Base-by-base conservation (phyloP, 108 stramenopile genomes). In the Cylindrotheca fusiformis region DNA sequence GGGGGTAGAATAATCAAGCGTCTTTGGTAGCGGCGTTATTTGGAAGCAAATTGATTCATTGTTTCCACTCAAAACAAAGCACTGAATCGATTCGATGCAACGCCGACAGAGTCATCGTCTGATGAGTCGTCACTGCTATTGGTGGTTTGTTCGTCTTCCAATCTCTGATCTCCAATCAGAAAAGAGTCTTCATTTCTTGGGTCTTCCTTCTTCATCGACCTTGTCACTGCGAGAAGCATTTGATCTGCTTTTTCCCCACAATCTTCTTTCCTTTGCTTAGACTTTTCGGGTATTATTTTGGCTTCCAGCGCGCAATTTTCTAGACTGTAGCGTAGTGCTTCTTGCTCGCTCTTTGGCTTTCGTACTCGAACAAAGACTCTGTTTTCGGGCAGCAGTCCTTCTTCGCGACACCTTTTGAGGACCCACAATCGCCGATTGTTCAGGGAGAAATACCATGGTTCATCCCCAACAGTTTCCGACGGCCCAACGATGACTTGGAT, bases 381-480 rank as follows among this genome's bases (percentile, higher is more conserved):
- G 58, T 77, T 74, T 23, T 77, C 73, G 49, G 70, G 48, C 26
- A 29, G 6, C 52, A 88, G 66, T 25, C 90, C 88, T 60, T 88
- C 90, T 32, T 85, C 77, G 23, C 81, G 72, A 41, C 86, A 83
- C 61, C 78, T 72, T 78, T 97, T 97, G 36, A 95, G 58, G 10
- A 97, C 94, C 85, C 85, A 97, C 10, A 97, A 63, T 44, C 96
- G 65, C 41, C 95, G 75, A 72, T 95, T 97, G 75, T 97, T 97
- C 18, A 97, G 75, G 5, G 90, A 89, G 63, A 95, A 95, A 30
- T 95, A 97, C 83, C 93, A 94, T 21, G 80, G 71, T 2, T 21
- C 49, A 22, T 65, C 68, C 19, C 24, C 51, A 26, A 68, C 24
- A 48, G 83, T 68, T 26, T 75, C 75, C 5, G 19, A 2, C 21